phyloP scores from a whole-genome alignment of 1,139 yeast genomes.

The Taphrina betulina region DNA sequence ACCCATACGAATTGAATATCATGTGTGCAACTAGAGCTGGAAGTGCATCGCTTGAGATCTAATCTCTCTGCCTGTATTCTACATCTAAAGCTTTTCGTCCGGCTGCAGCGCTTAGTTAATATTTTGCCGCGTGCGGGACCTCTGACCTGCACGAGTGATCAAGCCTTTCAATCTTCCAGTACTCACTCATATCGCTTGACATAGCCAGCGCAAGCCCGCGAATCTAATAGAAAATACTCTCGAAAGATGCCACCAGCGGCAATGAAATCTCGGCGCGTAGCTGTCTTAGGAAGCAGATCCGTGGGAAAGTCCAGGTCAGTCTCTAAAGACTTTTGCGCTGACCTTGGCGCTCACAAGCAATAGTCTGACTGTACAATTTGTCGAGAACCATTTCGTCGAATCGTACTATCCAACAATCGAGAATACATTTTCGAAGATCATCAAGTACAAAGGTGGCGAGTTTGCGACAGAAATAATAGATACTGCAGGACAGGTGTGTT shows the following conservation, averaged over 20 bases:
- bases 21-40: no score
- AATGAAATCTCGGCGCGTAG: conserved; percentile 66
- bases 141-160: no score
- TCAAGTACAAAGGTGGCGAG: conserved; percentile 69
- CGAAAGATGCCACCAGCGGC: conserved; percentile 38
- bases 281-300: conserved; percentile 84
- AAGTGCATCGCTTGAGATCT: no score
- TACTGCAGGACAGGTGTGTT: conserved; percentile 69
- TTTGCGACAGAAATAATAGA: conserved; percentile 84
- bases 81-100: no score
- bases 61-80: no score
- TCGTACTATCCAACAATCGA: conserved; percentile 91
- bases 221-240: no score
- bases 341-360: conserved; percentile 52
- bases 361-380: conserved; percentile 80
- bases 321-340: background rate
- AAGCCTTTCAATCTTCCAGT: no score
- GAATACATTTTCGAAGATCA: conserved; percentile 75
- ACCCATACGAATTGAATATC: no score
- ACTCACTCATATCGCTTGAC: no score
- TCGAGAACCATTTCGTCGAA: conserved; percentile 78
- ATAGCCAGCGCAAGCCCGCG: no score
- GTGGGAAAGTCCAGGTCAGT: conserved; percentile 55
- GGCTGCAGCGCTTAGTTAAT: no score
- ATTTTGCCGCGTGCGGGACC: no score